These are phyloP conservation scores for Colletotrichum echinochloae DNA, from an alignment of 2,329 filamentous ascomycete species.

Conservation along the genomic window DNA sequence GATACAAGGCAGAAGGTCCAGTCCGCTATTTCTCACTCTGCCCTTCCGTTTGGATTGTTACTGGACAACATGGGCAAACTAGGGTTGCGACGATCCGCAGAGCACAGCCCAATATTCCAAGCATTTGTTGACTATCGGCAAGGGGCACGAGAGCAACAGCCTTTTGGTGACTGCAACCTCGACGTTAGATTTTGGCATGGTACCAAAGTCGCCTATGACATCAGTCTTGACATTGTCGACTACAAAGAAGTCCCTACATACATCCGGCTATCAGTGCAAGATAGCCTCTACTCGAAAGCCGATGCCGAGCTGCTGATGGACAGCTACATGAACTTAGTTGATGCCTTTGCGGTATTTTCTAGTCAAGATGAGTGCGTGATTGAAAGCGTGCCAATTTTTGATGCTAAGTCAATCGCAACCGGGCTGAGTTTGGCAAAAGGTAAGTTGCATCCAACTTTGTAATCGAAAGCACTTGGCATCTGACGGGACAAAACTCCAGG, in stretches of 20 bases:
- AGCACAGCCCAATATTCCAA: slow-evolving; percentile 62
- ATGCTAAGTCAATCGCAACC: neutral
- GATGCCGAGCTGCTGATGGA: neutral
- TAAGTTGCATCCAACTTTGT: neutral
- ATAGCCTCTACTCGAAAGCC: neutral
- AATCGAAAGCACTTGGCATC: neutral
- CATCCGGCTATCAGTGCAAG: neutral
- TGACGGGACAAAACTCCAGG: neutral
- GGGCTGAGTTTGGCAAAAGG: neutral
- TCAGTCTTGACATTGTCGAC: slow-evolving; percentile 3
- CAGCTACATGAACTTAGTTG: neutral
- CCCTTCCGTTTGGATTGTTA: slow-evolving; percentile 62
- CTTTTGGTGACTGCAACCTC: neutral
- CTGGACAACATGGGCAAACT: slow-evolving; percentile 54
- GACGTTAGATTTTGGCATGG: neutral
- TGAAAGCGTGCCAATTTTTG: neutral
- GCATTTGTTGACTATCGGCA: slow-evolving; percentile 51
- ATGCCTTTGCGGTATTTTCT: neutral
- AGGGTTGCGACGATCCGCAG: slow-evolving; percentile 51
- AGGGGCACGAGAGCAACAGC: slow-evolving; percentile 29
- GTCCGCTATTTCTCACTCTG: slow-evolving; percentile 55
- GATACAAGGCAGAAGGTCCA: slow-evolving; percentile 39
- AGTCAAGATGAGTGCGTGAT: neutral
- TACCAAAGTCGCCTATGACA: neutral
- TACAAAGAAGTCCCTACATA: neutral